Conservation (phyloP, 2,329 filamentous ascomycete species). For the Diaporthe destruens region DNA sequence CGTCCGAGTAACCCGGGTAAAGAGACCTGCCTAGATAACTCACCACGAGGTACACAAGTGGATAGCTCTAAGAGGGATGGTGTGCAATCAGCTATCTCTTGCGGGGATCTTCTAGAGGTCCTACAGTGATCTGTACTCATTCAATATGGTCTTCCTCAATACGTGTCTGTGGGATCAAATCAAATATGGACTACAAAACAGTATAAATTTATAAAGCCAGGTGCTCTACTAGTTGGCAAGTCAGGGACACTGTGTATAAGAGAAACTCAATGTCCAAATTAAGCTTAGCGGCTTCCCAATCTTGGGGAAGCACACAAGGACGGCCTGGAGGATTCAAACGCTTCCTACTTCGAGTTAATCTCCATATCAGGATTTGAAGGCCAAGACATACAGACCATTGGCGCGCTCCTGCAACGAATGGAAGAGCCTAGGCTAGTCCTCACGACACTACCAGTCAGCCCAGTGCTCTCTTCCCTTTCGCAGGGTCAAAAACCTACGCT, state of each 20-base stretch:
- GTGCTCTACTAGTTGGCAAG: too few relatives aligned
- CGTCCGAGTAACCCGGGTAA: too few relatives aligned
- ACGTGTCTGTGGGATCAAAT: neutral
- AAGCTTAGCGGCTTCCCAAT: neutral
- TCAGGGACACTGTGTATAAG: neutral
- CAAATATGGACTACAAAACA: neutral
- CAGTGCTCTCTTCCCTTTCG: neutral
- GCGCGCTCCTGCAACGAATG: conserved; percentile 2
- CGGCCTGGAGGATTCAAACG: neutral
- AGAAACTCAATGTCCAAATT: neutral
- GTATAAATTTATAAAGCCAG: too few relatives aligned
- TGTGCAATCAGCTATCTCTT: neutral
- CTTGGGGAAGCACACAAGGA: neutral
- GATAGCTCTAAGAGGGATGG: neutral
- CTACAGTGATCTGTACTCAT: neutral
- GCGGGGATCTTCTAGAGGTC: neutral
- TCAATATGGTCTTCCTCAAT: neutral
- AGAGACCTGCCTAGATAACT: too few relatives aligned
- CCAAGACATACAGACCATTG: neutral
- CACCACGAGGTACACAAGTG: neutral
- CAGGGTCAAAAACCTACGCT: neutral
- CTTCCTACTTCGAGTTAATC: neutral
- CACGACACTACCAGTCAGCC: neutral
- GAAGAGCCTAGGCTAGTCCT: neutral
- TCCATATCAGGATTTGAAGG: neutral